Evolutionary conservation across 768 basidiomycete genomes (phyloP).

Genomic region (Termitomyces sp.): DNA sequence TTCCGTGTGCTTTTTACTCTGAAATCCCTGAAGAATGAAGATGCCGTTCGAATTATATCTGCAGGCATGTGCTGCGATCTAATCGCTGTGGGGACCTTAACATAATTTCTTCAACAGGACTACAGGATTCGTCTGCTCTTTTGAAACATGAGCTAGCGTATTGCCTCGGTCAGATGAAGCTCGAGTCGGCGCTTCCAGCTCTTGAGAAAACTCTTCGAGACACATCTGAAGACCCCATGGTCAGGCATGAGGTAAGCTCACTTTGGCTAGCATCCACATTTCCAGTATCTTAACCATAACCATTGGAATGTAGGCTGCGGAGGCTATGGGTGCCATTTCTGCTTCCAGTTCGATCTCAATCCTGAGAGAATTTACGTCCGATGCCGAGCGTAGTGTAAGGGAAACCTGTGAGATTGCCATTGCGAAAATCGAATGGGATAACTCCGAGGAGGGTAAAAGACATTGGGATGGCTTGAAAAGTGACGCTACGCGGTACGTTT

Average conservation of each 20-base stretch:
- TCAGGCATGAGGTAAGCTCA: conserved; percentile 81
- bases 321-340: conserved; percentile 95
- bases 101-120: conserved; percentile 44
- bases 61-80: conserved; percentile 48
- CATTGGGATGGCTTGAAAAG: conserved; percentile 29
- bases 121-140: conserved; percentile 80
- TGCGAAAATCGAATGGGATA: conserved; percentile 91
- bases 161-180: conserved; percentile 89
- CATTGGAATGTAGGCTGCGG: conserved; percentile 68
- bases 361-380: conserved; percentile 63
- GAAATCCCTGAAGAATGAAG: conserved; percentile 72
- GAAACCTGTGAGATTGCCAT: conserved; percentile 98
- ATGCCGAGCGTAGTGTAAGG: conserved; percentile 69
- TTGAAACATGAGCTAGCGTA: conserved; percentile 98
- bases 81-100: not conserved
- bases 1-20: conserved; percentile 92
- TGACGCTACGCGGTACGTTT: conserved; percentile 30
- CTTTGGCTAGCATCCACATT: not conserved
- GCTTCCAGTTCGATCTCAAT: conserved; percentile 57
- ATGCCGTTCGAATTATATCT: conserved; percentile 80
- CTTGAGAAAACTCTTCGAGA: conserved; percentile 75
- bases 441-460: conserved; percentile 62
- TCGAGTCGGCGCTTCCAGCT: conserved; percentile 63
- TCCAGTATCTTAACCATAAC: not conserved
- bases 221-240: conserved; percentile 83